phyloP scores from a whole-genome alignment of 176 grass and related monocot genomes.

The Rhynchospora pubera region DNA sequence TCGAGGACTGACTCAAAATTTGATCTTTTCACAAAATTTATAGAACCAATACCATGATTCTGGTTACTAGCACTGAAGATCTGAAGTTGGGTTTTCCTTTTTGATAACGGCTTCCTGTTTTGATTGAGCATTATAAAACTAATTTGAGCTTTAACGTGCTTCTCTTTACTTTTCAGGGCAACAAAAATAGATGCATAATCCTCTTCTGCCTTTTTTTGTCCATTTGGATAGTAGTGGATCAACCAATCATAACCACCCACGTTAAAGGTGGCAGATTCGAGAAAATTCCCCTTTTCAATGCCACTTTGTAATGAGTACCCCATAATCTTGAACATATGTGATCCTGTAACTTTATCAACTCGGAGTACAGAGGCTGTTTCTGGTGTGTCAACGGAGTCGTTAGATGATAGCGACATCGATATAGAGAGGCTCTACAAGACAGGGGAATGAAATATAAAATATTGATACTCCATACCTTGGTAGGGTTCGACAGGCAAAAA shows the following conservation, averaged over 20 bases:
- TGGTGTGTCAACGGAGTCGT: no score
- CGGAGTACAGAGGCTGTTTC: background rate
- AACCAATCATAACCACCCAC: conserved; percentile 9
- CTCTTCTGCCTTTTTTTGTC: background rate
- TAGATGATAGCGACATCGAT: no score
- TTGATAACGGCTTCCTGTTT: background rate
- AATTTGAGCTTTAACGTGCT: background rate
- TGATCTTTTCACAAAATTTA: background rate
- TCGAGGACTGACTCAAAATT: conserved; percentile 15
- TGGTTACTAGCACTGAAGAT: background rate
- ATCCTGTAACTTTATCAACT: background rate
- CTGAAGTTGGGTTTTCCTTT: no score
- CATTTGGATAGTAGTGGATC: background rate
- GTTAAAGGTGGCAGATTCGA: background rate
- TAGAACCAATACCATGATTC: background rate
- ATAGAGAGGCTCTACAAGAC: no score
- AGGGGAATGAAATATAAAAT: no score
- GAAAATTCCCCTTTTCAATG: background rate
- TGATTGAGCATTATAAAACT: background rate
- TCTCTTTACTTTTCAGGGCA: background rate
- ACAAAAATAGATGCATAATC: background rate
- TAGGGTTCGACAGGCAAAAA: no score
- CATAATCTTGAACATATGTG: background rate
- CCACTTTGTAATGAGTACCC: background rate
- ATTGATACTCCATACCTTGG: no score